Evolutionary conservation across 2,329 filamentous ascomycete genomes (phyloP), one percentile per base, ranked within the genome.

Genomic region (Aureobasidium lini): DNA sequence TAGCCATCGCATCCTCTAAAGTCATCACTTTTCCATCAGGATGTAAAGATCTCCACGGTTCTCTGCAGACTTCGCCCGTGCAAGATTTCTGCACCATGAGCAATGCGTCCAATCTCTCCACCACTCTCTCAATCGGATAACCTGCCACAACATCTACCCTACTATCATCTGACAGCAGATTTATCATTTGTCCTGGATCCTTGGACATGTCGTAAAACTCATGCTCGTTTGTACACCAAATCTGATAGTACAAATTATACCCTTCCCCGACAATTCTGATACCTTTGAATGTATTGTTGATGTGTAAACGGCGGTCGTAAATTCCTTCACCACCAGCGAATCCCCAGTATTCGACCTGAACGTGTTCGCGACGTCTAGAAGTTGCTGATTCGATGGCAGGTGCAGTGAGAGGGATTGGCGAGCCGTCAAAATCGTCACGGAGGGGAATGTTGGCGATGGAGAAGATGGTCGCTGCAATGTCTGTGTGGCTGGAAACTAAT

Each of bases 181-280:
- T 66, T 8, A 56, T 6, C 62, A 66, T 61, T 11, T 66, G 64
- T 28, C 44, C 44, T 3, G 57, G 52, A 39, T 64, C 62, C 3
- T 47, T 36, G 3, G 29, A 36, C 42, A 69, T 57, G 34, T 88
- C 79, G 67, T 88, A 89, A 2, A 87, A 76, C 68, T 89, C 85
- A 59, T 83, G 81, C 66, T 87, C 84, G 54, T 84, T 83, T 13
- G 73, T 86, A 66, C 86, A 89, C 85, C 85, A 89, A 0, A 87
- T 83, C 0, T 83, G 79, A 65, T 89, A 89, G 62, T 84, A 83
- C 5, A 88, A 68, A 65, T 80, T 82, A 66, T 87, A 88, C 8
- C 53, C 64, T 2, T 64, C 37, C 4, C 64, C 68, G 6, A 66
- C 61, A 6, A 70, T 37, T 8, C 69, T 63, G 2, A 71, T 59